phyloP scores from a whole-genome alignment of 2,329 filamentous ascomycete species.

The Pseudogymnoascus sp. region DNA sequence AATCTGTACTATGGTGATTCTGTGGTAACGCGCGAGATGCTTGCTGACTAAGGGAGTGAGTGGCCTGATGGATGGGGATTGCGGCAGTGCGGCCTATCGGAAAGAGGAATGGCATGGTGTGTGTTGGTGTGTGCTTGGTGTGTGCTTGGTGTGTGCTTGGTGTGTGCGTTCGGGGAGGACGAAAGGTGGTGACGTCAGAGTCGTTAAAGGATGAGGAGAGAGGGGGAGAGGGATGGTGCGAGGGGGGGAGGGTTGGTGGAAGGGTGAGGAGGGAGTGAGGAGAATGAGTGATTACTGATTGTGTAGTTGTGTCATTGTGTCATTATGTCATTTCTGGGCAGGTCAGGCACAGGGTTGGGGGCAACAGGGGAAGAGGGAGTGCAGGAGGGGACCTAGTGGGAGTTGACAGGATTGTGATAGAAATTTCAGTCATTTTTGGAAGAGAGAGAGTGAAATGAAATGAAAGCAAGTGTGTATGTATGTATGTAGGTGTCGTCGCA shows the following conservation, averaged over 20 bases:
- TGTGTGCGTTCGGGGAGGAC: too few relatives aligned
- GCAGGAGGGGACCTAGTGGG: neutral
- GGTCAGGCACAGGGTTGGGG: neutral
- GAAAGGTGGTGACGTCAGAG: neutral
- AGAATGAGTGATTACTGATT: neutral
- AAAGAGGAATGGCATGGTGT: neutral
- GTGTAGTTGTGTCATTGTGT: neutral
- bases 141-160: too few relatives aligned
- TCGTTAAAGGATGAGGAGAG: neutral
- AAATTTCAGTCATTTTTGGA: neutral
- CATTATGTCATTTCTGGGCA: too few relatives aligned
- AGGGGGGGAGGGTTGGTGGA: neutral
- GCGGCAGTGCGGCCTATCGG: neutral
- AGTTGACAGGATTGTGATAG: neutral
- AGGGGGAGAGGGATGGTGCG: neutral
- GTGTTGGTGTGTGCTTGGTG: too few relatives aligned
- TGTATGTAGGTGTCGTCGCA: neutral
- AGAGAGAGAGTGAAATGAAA: neutral
- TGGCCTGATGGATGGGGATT: neutral
- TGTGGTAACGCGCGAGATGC: neutral
- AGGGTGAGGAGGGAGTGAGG: neutral
- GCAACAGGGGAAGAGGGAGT: neutral
- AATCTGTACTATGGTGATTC: too few relatives aligned
- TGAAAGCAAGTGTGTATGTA: neutral
- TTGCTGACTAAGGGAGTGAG: too few relatives aligned